These are phyloP conservation scores for Pleurotus djamor DNA, from an alignment of 768 basidiomycete genomes.

Conservation along the genomic window DNA sequence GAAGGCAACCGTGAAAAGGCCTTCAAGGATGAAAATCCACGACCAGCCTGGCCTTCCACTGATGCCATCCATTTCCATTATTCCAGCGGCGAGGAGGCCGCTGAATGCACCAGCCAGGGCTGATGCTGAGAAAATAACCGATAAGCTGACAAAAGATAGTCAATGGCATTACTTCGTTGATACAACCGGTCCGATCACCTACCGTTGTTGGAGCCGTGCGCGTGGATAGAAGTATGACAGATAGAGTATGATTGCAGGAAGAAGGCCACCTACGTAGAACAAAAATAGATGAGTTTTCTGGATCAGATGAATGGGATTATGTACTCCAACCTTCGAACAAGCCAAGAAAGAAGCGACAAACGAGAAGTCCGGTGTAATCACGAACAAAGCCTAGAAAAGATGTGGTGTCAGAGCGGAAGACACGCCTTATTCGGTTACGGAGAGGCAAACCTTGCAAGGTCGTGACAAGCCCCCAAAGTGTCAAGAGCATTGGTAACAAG, in stretches of 20 bases:
- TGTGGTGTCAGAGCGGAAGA: background rate
- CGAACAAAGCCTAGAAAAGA: slow-evolving; percentile 40
- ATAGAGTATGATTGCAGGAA: slow-evolving; percentile 58
- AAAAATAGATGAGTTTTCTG: background rate
- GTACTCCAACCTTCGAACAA: slow-evolving; percentile 39
- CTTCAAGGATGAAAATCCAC: slow-evolving; percentile 48
- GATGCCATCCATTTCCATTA: slow-evolving; percentile 42
- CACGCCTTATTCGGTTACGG: background rate
- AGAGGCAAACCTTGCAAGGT: slow-evolving; percentile 49
- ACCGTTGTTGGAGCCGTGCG: slow-evolving; percentile 33
- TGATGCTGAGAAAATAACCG: slow-evolving; percentile 2
- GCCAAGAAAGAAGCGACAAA: slow-evolving; percentile 51
- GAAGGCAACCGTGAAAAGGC: slow-evolving; percentile 40
- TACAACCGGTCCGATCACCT: background rate
- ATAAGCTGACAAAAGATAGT: slow-evolving; percentile 19
- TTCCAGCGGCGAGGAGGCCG: slow-evolving; percentile 35
- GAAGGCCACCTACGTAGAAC: slow-evolving; percentile 32
- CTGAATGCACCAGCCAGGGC: slow-evolving; percentile 1
- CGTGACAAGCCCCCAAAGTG: slow-evolving; percentile 65
- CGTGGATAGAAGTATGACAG: slow-evolving; percentile 57
- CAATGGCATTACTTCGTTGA: background rate
- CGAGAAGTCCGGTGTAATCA: slow-evolving; percentile 40
- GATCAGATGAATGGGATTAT: background rate
- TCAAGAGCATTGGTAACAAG: slow-evolving; percentile 58
- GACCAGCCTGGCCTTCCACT: slow-evolving; percentile 43